These are phyloP conservation scores for Syzygium aqueum DNA, from an alignment of 345 rosid species.

Conservation along the genomic window DNA sequence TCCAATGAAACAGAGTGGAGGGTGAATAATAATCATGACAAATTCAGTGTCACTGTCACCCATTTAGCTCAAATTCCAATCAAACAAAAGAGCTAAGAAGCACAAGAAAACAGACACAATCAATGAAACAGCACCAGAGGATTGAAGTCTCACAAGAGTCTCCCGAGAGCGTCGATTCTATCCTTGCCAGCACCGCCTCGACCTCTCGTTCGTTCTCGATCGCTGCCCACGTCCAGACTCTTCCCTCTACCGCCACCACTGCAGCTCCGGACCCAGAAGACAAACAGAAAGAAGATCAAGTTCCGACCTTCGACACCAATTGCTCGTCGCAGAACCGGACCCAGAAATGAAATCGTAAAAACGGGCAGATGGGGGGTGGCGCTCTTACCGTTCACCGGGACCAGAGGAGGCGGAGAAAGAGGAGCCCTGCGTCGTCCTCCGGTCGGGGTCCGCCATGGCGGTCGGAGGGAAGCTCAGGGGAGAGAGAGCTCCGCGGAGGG, in stretches of 20 bases:
- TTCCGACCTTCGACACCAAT: background rate
- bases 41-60: background rate
- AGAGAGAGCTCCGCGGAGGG: background rate
- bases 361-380: background rate
- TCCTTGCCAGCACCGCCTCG: constrained; percentile 42
- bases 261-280: background rate
- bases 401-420: constrained; percentile 26
- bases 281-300: background rate
- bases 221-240: constrained; percentile 23
- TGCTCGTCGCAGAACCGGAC: background rate
- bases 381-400: constrained; percentile 27
- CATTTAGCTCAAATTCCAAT: background rate
- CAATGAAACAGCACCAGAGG: background rate
- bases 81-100: background rate
- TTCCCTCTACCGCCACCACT: constrained; percentile 43
- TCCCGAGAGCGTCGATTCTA: constrained; percentile 76
- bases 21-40: background rate
- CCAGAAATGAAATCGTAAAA: background rate
- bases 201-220: constrained; percentile 36
- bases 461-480: background rate
- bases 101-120: background rate
- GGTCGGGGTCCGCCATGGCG: background rate
- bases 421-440: background rate
- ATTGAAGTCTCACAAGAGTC: constrained; percentile 55
- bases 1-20: background rate